Evolutionary conservation across 768 basidiomycete genomes (phyloP).

Genomic region (Glaciozyma martinii): DNA sequence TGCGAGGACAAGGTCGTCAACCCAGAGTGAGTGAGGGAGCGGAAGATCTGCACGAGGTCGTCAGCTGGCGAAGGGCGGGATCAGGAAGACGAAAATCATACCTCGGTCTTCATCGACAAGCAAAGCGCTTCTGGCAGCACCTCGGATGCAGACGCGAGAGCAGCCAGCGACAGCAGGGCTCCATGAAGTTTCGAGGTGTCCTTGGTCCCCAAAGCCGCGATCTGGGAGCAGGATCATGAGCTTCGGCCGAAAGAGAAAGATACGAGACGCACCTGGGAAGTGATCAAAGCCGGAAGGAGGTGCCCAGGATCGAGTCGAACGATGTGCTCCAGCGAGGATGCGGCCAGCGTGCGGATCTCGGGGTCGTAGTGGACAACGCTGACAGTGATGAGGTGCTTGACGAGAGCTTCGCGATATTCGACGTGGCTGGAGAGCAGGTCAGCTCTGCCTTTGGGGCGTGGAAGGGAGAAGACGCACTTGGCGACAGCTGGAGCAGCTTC

Average conservation of each 20-base stretch:
- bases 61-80: neutral
- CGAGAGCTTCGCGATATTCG: slow-evolving; percentile 61
- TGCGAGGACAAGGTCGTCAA: slow-evolving; percentile 40
- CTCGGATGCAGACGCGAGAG: slow-evolving; percentile 58
- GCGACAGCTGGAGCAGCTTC: slow-evolving; percentile 17
- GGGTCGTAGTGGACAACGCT: slow-evolving; percentile 84
- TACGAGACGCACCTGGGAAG: slow-evolving; percentile 18
- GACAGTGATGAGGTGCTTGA: slow-evolving; percentile 64
- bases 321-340: slow-evolving; percentile 62
- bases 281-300: slow-evolving; percentile 27
- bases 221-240: slow-evolving; percentile 15
- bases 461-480: neutral
- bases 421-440: slow-evolving; percentile 49
- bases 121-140: neutral
- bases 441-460: neutral
- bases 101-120: slow-evolving; percentile 40
- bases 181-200: slow-evolving; percentile 74
- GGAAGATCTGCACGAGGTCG: slow-evolving; percentile 53
- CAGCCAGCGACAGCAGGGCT: slow-evolving; percentile 60
- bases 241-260: neutral
- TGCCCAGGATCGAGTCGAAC: slow-evolving; percentile 52
- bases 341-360: slow-evolving; percentile 64
- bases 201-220: slow-evolving; percentile 49
- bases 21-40: neutral
- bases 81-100: slow-evolving; percentile 42